Evolutionary conservation across 768 basidiomycete species (phyloP), one percentile per base, ranked within the genome.

Genomic region (Tylopilus balloui): DNA sequence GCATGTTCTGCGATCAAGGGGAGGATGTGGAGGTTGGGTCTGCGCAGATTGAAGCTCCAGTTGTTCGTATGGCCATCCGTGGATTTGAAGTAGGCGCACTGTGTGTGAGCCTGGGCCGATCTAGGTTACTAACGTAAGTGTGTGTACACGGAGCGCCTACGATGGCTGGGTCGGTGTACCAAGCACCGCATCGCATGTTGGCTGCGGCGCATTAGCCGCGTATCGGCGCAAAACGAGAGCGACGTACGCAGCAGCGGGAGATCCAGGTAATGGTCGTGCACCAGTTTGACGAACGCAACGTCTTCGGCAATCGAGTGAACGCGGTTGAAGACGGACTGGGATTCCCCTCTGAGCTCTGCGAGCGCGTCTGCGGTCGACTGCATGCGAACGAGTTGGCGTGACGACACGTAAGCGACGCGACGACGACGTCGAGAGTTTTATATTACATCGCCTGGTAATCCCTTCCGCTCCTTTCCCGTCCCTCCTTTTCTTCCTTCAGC

Each of bases 131-230:
- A n/a, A 27, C 19, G 19, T 20, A 17, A 24, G 23, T 13, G 21
- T 12, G 17, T 4, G 32, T 5, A n/a, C 6, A 13, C 1, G 21
- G 19, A n/a, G 0, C 2, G 4, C 76, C 59, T 61, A 83, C 83
- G 48, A 83, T 76, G 7, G 58, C 50, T 17, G 92, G 88, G 57
- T 92, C 77, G 6, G 85, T 81, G 65, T 96, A 97, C 94, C 94
- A 98, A 7, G 86, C 86, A 4, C 95, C 95, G 59, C 93, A 96
- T 20, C 95, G 80, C 60, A 93, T 77, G 64, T 98, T 98, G 3
- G 95, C 92, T 88, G 61, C 6, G 6, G 20, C n/a, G 14, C 6
- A n/a, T 49, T 23, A 47, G 42, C 27, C 9, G 11, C 14, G n/a
- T 14, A 31, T 31, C n/a, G 27, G 17, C n/a, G 7, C 28, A 10